Percentiles rank a stretch among this genome's conserved stretches.
Conservation (phyloP, 2,329 filamentous ascomycete species). For the Blastomyces parvus region DNA sequence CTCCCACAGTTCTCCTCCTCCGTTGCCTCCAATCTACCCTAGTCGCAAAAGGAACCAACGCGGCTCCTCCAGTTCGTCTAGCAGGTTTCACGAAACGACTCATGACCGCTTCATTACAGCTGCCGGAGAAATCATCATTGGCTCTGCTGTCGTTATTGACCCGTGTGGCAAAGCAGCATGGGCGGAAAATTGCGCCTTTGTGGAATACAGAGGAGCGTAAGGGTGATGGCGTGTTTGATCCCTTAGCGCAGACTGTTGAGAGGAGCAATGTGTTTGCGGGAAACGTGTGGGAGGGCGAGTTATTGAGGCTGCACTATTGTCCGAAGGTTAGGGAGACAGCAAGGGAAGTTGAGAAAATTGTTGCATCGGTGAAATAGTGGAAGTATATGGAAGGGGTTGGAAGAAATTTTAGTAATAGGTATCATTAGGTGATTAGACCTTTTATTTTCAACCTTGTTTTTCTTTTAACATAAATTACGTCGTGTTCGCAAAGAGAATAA, state of each 20-base stretch:
- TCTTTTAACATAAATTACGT: too few relatives aligned
- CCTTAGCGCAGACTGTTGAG: constrained; percentile 64
- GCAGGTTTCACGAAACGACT: constrained; percentile 91
- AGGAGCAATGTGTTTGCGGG: constrained; percentile 81
- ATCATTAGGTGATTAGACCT: too few relatives aligned
- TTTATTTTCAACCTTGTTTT: too few relatives aligned
- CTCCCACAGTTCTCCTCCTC: constrained; percentile 83
- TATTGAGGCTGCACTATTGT: constrained; percentile 75
- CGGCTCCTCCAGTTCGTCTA: constrained; percentile 69
- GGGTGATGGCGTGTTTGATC: constrained; percentile 78
- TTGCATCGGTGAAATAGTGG: constrained; percentile 32
- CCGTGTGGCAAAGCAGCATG: constrained; percentile 71
- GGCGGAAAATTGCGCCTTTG: constrained; percentile 68
- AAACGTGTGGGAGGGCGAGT: constrained; percentile 88
- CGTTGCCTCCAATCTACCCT: constrained; percentile 76
- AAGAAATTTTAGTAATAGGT: not conserved
- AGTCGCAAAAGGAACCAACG: constrained; percentile 65
- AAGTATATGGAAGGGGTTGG: not conserved
- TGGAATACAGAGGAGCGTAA: constrained; percentile 93
- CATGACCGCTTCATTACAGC: constrained; percentile 67
- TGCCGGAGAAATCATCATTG: constrained; percentile 80
- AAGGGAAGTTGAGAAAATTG: constrained; percentile 57
- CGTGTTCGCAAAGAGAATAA: not conserved
- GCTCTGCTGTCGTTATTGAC: constrained; percentile 69
- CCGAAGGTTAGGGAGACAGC: constrained; percentile 73